Percentiles rank a stretch among this genome's conserved stretches.
Conservation (phyloP, 2,329 filamentous ascomycete genomes). For the Xylariaceae sp. region DNA sequence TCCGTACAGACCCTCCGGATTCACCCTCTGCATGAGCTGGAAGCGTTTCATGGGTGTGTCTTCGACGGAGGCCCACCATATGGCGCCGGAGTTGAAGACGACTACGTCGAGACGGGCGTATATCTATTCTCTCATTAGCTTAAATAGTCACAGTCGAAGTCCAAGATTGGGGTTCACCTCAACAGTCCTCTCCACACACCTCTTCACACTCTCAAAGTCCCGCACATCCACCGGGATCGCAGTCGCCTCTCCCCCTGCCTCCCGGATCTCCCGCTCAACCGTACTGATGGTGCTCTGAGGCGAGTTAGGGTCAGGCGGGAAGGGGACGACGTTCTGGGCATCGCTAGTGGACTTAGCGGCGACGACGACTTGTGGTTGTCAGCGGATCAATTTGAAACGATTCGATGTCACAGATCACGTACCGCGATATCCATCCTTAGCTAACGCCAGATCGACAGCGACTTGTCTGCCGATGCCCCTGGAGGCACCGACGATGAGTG, state of each 20-base stretch:
- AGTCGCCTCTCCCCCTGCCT: conserved; percentile 57
- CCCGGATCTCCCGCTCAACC: conserved; percentile 66
- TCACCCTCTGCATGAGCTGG: conserved; percentile 70
- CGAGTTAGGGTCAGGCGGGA: conserved; percentile 74
- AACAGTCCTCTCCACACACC: conserved; percentile 55
- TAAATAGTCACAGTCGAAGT: background rate
- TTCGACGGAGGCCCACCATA: conserved; percentile 75
- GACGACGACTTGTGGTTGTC: conserved; percentile 56
- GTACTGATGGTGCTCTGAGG: conserved; percentile 71
- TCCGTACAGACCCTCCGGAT: conserved; percentile 70
- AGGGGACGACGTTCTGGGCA: conserved; percentile 49
- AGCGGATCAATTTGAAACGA: background rate
- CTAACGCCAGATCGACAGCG: conserved; percentile 71
- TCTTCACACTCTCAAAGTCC: conserved; percentile 53
- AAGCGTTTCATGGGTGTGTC: conserved; percentile 72
- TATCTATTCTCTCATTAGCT: conserved; percentile 29
- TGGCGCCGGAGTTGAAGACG: conserved; percentile 78
- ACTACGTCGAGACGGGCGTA: conserved; percentile 66
- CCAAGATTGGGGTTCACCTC: conserved; percentile 30
- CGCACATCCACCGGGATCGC: conserved; percentile 68
- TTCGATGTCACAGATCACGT: conserved; percentile 16
- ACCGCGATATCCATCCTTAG: conserved; percentile 66
- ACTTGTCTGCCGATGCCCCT: conserved; percentile 77
- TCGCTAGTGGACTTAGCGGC: conserved; percentile 71
- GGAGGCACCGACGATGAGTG: conserved; percentile 69